Base-by-base conservation (phyloP, 352 stramenopile species). In the Globisporangium heterothallicum region DNA sequence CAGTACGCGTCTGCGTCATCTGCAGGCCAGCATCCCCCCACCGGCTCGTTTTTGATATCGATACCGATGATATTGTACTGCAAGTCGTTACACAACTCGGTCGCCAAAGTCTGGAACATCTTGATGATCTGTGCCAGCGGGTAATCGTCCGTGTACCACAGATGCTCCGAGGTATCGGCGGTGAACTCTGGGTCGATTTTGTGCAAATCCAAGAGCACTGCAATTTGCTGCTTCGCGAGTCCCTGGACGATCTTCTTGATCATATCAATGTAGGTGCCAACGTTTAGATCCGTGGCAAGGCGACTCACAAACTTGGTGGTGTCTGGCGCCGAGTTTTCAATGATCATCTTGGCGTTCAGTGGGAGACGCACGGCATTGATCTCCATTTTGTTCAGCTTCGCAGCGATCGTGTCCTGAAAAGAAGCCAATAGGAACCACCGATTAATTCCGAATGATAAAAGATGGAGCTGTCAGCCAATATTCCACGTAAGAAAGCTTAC, bases 21-120 rank as follows among this genome's bases (percentile, higher is more conserved):
- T 18, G 63, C 68, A 0, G 78, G 82, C 81, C 81, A 92, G 49
- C 81, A 92, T 6, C 78, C 78, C 12, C 65, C 68, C 1, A 86
- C 72, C 0, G 81, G 81, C 47, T 90, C 82, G 56, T 92, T 90
- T 70, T 92, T 92, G 59, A 92, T 66, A 42, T 92, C 82, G 8
- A 92, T 69, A 16, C 82, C 82, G 18, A 92, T 76, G 42, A 92
- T 88, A 56, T 92, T 92, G 78, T 90, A 92, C 51, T 90, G 72
- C 40, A 85, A 58, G 26, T 85, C 72, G 30, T 69, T 88, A 52
- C 82, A 92, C 3, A 92, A 59, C 48, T 78, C 64, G 4, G 63
- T 73, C 22, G 78, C 77, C 32, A 92, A 56, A 35, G 72, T 86
- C 74, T 83, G 66, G 58, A 72, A 89, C 72, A 88, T 82, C 29